A percentile compares a stretch with the other conserved stretches of the same genome.
These are phyloP conservation scores for Ophiostoma perfectum DNA, from an alignment of 2,329 filamentous ascomycete genomes.

Conservation along the genomic window DNA sequence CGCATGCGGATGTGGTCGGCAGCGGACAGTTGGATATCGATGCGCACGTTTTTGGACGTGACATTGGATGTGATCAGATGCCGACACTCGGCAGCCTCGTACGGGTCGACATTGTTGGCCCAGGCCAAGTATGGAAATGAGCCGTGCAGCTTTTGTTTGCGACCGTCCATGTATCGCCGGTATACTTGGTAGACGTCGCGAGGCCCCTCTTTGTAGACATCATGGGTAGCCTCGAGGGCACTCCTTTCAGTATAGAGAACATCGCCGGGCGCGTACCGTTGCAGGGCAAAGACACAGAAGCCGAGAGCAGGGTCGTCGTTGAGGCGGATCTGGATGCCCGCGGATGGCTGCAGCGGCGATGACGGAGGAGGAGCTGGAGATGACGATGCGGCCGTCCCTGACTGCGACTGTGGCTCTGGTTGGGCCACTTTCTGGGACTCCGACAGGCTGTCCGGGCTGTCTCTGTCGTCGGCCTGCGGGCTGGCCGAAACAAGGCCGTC, in stretches of 20 bases:
- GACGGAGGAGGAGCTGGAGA: not conserved
- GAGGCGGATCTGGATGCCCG: conserved; percentile 23
- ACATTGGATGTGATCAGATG: conserved; percentile 21
- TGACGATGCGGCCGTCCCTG: too few relatives aligned
- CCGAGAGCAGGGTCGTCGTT: conserved; percentile 27
- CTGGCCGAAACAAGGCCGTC: not conserved
- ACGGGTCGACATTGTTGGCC: conserved; percentile 24
- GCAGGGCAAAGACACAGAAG: conserved; percentile 32
- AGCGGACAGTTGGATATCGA: conserved; percentile 23
- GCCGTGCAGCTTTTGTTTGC: conserved; percentile 24
- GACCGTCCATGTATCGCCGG: conserved; percentile 7
- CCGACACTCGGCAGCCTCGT: conserved; percentile 23
- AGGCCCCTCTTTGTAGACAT: conserved; percentile 22
- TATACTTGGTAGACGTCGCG: conserved; percentile 25
- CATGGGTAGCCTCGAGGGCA: conserved; percentile 27
- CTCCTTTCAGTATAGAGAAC: conserved; percentile 30
- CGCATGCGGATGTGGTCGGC: conserved; percentile 26
- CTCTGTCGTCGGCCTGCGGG: too few relatives aligned
- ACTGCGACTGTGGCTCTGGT: not conserved
- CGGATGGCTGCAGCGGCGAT: not conserved
- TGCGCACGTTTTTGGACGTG: not conserved
- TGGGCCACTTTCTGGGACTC: too few relatives aligned
- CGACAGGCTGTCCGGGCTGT: too few relatives aligned
- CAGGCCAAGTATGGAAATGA: conserved; percentile 27
- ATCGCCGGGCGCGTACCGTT: conserved; percentile 27